Percentiles rank a stretch among this genome's conserved stretches.
Conservation (phyloP, 2,329 filamentous ascomycete genomes). For the Hirsutella minnesotensis region DNA sequence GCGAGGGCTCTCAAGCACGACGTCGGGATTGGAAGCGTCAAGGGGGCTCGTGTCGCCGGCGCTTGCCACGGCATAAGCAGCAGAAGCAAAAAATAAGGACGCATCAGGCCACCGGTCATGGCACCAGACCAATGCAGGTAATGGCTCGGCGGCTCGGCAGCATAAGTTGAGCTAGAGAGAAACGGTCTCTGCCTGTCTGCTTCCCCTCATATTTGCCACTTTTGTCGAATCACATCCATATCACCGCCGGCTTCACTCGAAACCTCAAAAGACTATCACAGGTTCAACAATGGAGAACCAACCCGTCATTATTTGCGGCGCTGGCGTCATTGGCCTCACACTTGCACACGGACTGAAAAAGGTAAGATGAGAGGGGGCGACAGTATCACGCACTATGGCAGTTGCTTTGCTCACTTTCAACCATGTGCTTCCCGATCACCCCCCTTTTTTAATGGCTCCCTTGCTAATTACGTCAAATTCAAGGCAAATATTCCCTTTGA, state of each 20-base stretch:
- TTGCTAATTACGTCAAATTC: not conserved
- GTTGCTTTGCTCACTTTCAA: too few relatives aligned
- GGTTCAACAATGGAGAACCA: constrained; percentile 5
- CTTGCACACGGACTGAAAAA: constrained; percentile 25
- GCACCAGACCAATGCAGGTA: not conserved
- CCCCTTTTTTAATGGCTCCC: not conserved
- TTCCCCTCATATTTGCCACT: too few relatives aligned
- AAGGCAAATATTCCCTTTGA: constrained; percentile 19
- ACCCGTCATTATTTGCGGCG: constrained; percentile 24
- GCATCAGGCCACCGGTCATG: too few relatives aligned
- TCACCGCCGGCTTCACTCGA: too few relatives aligned
- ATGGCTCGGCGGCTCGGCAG: not conserved
- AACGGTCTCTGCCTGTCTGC: not conserved
- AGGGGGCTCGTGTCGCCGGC: too few relatives aligned
- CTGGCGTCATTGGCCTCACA: constrained; percentile 23
- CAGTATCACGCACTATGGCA: too few relatives aligned
- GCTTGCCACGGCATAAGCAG: too few relatives aligned
- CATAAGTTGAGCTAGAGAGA: not conserved
- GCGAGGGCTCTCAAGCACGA: too few relatives aligned
- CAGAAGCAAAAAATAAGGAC: too few relatives aligned
- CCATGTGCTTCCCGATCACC: too few relatives aligned
- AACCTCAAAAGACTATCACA: not conserved
- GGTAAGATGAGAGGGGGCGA: constrained; percentile 8
- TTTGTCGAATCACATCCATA: too few relatives aligned
- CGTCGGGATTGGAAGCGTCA: too few relatives aligned